Percentiles rank a stretch among this genome's conserved stretches.
These are phyloP conservation scores for Albatrellus sp. DNA, from an alignment of 1,284 basidiomycete genomes.

Conservation along the genomic window DNA sequence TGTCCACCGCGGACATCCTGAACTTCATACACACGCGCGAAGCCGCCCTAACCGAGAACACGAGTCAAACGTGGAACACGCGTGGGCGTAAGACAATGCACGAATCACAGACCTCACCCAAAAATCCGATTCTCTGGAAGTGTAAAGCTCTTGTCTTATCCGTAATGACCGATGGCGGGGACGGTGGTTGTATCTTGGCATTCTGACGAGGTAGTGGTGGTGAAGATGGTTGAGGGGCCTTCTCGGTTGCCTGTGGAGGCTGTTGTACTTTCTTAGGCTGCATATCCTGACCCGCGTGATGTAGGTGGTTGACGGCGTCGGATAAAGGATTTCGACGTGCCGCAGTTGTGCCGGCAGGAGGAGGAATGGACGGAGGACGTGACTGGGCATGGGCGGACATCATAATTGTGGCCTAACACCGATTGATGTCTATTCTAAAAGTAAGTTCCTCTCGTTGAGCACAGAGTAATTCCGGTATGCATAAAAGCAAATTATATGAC, in stretches of 20 bases:
- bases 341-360: constrained; percentile 10
- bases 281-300: constrained; percentile 16
- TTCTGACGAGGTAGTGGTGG: constrained; percentile 69
- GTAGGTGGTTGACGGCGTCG: constrained; percentile 14
- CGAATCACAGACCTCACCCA: constrained; percentile 64
- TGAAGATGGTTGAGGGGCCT: constrained; percentile 23
- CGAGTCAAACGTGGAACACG: constrained; percentile 6
- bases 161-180: constrained; percentile 67
- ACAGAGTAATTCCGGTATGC: neutral
- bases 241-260: constrained; percentile 11
- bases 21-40: constrained; percentile 85
- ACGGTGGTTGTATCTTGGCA: constrained; percentile 70
- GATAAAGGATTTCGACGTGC: constrained; percentile 22
- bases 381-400: constrained; percentile 9
- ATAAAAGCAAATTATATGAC: neutral
- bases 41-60: constrained; percentile 54
- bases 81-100: neutral
- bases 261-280: constrained; percentile 9
- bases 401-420: constrained; percentile 13
- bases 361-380: constrained; percentile 9
- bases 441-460: neutral
- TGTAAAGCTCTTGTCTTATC: constrained; percentile 49
- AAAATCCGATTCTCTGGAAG: constrained; percentile 64
- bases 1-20: constrained; percentile 52
- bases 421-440: constrained; percentile 1